phyloP scores from a whole-genome alignment of 2,329 filamentous ascomycete species.

The Fusarium tjaetaba region DNA sequence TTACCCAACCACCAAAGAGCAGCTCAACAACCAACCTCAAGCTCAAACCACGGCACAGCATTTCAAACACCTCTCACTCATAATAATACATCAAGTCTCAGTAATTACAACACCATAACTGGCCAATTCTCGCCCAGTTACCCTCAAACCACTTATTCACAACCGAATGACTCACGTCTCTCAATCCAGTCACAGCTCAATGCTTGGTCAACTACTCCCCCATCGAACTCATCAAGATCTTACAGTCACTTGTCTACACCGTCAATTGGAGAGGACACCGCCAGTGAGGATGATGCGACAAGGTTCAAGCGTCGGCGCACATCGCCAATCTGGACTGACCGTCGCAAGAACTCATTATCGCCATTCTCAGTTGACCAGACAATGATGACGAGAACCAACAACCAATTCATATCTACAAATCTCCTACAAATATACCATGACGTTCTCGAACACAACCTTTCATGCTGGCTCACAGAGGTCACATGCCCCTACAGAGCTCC shows the following conservation, averaged over 20 bases:
- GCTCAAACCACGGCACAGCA: neutral
- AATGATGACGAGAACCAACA: slow-evolving; percentile 40
- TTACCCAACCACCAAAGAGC: neutral
- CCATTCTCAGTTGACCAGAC: slow-evolving; percentile 38
- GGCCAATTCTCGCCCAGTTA: neutral
- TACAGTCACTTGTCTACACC: neutral
- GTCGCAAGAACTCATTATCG: slow-evolving; percentile 25
- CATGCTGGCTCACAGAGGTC: slow-evolving; percentile 40
- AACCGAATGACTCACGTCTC: neutral
- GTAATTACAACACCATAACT: neutral
- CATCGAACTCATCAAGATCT: neutral
- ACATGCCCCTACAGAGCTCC: slow-evolving; percentile 39
- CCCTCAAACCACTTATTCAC: slow-evolving; percentile 3
- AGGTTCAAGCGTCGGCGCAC: slow-evolving; percentile 30
- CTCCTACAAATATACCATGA: slow-evolving; percentile 41
- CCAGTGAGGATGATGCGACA: neutral
- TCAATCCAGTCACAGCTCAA: slow-evolving; percentile 6
- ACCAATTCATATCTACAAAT: slow-evolving; percentile 38
- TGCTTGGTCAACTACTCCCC: neutral
- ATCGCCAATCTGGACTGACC: slow-evolving; percentile 16
- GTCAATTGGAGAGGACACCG: neutral
- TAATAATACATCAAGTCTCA: neutral
- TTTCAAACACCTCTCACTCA: slow-evolving; percentile 5
- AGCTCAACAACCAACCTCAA: neutral
- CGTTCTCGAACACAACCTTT: slow-evolving; percentile 40